Conservation (phyloP, 169 alveolate species). For the Plasmodium cynomolgi region DNA sequence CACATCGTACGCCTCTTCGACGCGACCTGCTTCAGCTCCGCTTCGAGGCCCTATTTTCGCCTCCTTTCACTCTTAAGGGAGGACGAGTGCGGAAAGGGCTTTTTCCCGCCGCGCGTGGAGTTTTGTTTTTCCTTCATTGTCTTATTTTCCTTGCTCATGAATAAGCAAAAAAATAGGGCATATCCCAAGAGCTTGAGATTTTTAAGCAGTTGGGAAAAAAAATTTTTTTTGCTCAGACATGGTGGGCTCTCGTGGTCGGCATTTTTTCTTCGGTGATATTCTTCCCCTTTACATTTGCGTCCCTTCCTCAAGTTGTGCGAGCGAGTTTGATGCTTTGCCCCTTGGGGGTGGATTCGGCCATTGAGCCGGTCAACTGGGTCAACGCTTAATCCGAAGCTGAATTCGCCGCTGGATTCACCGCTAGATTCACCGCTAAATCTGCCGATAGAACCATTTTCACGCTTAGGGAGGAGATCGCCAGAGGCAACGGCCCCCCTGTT, state of each 20-base stretch:
- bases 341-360: not conserved
- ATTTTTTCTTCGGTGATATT: constrained; percentile 8
- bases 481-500: not conserved
- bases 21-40: not conserved
- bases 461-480: not conserved
- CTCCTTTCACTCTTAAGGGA: not conserved
- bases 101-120: not conserved
- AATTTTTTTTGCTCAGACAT: not conserved
- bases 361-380: not conserved
- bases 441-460: not conserved
- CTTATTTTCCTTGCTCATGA: constrained; percentile 17
- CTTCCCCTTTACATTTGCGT: not conserved
- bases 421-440: not conserved
- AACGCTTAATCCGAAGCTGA: not conserved
- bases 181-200: constrained; percentile 36
- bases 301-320: not conserved
- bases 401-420: not conserved
- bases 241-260: not conserved
- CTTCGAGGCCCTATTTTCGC: not conserved
- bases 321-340: not conserved
- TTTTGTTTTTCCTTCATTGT: constrained; percentile 13
- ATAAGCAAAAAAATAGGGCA: constrained; percentile 51
- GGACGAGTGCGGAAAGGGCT: not conserved
- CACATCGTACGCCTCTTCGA: not conserved
- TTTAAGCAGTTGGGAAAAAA: not conserved